Conservation (phyloP, 345 rosid species). For the Camelina hispida region DNA sequence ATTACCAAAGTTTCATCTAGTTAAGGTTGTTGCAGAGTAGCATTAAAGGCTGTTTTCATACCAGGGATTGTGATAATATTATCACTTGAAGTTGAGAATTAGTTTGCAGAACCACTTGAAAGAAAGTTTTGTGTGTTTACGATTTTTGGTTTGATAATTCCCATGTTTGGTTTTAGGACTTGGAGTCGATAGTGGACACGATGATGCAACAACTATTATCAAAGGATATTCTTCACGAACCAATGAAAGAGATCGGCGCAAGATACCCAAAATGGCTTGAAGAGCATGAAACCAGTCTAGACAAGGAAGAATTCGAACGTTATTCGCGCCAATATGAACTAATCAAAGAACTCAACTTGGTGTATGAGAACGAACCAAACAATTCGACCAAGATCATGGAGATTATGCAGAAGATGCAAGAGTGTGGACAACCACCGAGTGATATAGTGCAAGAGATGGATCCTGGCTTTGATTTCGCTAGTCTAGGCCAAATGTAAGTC, state of each 20-base stretch:
- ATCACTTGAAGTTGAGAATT: not conserved
- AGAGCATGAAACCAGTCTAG: slow-evolving; percentile 68
- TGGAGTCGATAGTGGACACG: slow-evolving; percentile 93
- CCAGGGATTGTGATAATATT: not conserved
- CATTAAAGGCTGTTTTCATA: slow-evolving; percentile 3
- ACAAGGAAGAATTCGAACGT: slow-evolving; percentile 69
- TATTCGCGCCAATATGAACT: slow-evolving; percentile 75
- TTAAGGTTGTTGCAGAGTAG: not conserved
- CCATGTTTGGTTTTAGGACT: slow-evolving; percentile 53
- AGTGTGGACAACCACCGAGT: slow-evolving; percentile 96
- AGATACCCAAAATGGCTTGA: slow-evolving; percentile 93
- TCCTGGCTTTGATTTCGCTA: slow-evolving; percentile 82
- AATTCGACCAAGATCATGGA: slow-evolving; percentile 81
- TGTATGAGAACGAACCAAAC: slow-evolving; percentile 79
- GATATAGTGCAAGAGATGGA: slow-evolving; percentile 92
- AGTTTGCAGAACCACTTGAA: not conserved
- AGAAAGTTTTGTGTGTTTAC: not conserved
- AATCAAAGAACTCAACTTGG: slow-evolving; percentile 76
- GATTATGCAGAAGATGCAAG: slow-evolving; percentile 99
- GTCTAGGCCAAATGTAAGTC: slow-evolving; percentile 84
- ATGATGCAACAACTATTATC: slow-evolving; percentile 99
- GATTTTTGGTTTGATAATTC: not conserved
- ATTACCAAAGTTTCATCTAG: not conserved
- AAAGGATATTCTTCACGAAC: slow-evolving; percentile 94
- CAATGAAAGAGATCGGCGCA: slow-evolving; percentile 94